phyloP scores from a whole-genome alignment of 129 eudicot species.

The Flaveria linearis region DNA sequence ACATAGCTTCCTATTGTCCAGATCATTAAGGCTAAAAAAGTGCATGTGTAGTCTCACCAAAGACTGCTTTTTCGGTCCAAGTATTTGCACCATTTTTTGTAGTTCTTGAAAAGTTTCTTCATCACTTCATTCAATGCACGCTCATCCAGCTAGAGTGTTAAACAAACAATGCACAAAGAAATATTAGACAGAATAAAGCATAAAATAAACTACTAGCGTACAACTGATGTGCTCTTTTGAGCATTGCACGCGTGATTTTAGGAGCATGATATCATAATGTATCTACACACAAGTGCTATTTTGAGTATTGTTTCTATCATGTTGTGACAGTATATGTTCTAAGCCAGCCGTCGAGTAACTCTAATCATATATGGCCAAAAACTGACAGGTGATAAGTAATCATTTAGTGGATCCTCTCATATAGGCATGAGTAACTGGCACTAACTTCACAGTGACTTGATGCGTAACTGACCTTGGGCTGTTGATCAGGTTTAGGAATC shows the following conservation, averaged over 20 bases:
- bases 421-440: neutral
- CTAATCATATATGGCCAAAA: neutral
- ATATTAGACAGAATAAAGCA: neutral
- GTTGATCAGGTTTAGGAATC: slow-evolving; percentile 84
- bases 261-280: slow-evolving; percentile 3
- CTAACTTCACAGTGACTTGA: neutral
- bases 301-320: slow-evolving; percentile 14
- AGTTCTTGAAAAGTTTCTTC: slow-evolving; percentile 93
- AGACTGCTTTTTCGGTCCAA: slow-evolving; percentile 88
- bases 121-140: slow-evolving; percentile 90
- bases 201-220: neutral
- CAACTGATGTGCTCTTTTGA: neutral
- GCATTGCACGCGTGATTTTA: neutral
- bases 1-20: slow-evolving; percentile 12
- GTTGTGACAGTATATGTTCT: slow-evolving; percentile 6
- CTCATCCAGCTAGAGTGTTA: slow-evolving; percentile 66
- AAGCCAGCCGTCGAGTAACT: neutral
- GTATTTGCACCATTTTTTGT: slow-evolving; percentile 94
- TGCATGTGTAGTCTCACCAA: slow-evolving; percentile 48
- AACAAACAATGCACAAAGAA: neutral
- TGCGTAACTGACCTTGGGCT: slow-evolving; percentile 66
- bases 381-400: neutral
- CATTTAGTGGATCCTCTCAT: neutral
- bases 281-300: neutral
- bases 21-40: neutral